A percentile compares a stretch with the other conserved stretches of the same genome.
phyloP scores from a whole-genome alignment of 805 yeast genomes.

The Saccharomycopsis fodiens region DNA sequence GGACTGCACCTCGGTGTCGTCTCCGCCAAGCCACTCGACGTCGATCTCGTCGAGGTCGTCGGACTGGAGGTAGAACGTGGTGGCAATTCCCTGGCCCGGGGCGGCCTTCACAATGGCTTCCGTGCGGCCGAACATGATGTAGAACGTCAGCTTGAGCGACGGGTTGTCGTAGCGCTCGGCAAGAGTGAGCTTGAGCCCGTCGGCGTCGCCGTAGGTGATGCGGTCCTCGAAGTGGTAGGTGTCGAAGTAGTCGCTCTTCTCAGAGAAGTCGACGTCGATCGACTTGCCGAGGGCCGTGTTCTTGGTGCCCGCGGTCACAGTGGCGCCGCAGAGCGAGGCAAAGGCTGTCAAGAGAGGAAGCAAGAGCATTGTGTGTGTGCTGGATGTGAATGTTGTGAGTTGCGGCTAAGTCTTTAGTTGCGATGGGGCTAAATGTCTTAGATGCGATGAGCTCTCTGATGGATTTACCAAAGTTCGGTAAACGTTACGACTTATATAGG shows the following conservation, averaged over 20 bases:
- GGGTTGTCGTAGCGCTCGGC: conserved; percentile 69
- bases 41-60: conserved; percentile 86
- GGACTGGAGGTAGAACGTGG: conserved; percentile 66
- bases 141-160: conserved; percentile 65
- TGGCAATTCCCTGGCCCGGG: conserved; percentile 68
- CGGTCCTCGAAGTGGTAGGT: conserved; percentile 34
- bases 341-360: not conserved
- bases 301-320: conserved; percentile 6
- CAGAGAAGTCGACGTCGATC: conserved; percentile 11
- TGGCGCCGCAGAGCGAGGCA: not conserved
- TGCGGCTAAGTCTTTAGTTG: not conserved
- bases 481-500: too few relatives aligned
- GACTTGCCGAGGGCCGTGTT: conserved; percentile 17
- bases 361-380: not conserved
- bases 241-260: conserved; percentile 22
- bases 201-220: conserved; percentile 34
- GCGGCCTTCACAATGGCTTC: conserved; percentile 70
- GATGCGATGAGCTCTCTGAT: too few relatives aligned
- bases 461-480: too few relatives aligned
- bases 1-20: conserved; percentile 64
- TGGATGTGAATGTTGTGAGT: not conserved
- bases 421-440: too few relatives aligned
- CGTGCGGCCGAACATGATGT: conserved; percentile 83
- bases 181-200: conserved; percentile 60
- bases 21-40: conserved; percentile 81